phyloP scores from a whole-genome alignment of 1,139 yeast species.

The Yamadazyma diospyri region DNA sequence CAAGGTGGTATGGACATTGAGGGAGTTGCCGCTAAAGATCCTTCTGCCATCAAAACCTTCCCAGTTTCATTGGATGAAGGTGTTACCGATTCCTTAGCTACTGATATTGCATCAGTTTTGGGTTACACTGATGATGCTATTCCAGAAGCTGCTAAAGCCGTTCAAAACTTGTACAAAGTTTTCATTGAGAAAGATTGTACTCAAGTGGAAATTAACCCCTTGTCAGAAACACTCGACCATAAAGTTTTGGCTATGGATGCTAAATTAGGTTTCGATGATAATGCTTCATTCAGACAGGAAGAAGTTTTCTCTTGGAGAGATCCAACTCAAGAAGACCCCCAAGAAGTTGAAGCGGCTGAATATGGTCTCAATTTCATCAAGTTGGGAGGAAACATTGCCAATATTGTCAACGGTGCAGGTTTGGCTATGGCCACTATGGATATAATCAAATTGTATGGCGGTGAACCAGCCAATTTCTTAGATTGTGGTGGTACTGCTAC shows the following conservation, averaged over 20 bases:
- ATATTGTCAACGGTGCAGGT: slow-evolving; percentile 99
- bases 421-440: slow-evolving; percentile 99
- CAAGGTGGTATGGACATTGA: slow-evolving; percentile 99
- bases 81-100: slow-evolving; percentile 75
- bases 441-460: slow-evolving; percentile 96
- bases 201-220: slow-evolving; percentile 97
- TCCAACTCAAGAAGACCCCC: slow-evolving; percentile 95
- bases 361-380: slow-evolving; percentile 94
- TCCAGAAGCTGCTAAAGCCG: slow-evolving; percentile 83
- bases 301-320: slow-evolving; percentile 98
- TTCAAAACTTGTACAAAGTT: slow-evolving; percentile 83
- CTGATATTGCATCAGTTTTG: slow-evolving; percentile 70
- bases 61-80: slow-evolving; percentile 75
- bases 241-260: slow-evolving; percentile 98
- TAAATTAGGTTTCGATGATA: slow-evolving; percentile 95
- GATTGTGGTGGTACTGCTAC: slow-evolving; percentile 99
- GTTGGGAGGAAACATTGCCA: slow-evolving; percentile 97
- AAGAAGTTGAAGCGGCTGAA: slow-evolving; percentile 88
- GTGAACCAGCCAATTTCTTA: slow-evolving; percentile 97
- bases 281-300: slow-evolving; percentile 91
- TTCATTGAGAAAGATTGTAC: slow-evolving; percentile 92
- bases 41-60: slow-evolving; percentile 89
- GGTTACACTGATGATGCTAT: slow-evolving; percentile 80
- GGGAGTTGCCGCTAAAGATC: slow-evolving; percentile 92
- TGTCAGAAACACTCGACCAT: slow-evolving; percentile 88